Percentiles rank a stretch among this genome's conserved stretches.
These are phyloP conservation scores for Rhizomucor miehei DNA, from an alignment of 371 early-diverging fungal genomes.

Conservation along the genomic window DNA sequence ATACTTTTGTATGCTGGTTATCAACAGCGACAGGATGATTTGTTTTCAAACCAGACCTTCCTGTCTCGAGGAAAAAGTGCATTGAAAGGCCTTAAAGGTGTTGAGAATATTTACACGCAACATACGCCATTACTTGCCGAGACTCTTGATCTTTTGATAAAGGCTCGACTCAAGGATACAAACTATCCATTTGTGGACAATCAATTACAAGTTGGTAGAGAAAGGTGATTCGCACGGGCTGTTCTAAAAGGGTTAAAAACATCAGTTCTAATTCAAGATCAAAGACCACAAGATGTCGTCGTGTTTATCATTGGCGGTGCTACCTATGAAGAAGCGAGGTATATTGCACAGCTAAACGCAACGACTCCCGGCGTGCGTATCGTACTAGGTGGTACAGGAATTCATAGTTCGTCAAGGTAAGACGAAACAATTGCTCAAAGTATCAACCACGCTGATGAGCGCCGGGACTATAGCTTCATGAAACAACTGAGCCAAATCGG, in stretches of 20 bases:
- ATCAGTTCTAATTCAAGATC: not conserved
- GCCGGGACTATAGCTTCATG: slow-evolving; percentile 10
- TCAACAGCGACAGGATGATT: slow-evolving; percentile 83
- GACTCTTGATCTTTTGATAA: slow-evolving; percentile 73
- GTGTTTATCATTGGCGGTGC: slow-evolving; percentile 92
- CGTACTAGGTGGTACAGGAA: slow-evolving; percentile 85
- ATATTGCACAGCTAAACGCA: slow-evolving; percentile 77
- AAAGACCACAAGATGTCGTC: slow-evolving; percentile 89
- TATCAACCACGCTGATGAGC: not conserved
- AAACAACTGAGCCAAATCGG: slow-evolving; percentile 13
- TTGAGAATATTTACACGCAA: slow-evolving; percentile 98
- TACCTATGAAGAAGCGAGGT: slow-evolving; percentile 90
- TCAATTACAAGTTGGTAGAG: slow-evolving; percentile 32
- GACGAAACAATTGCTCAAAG: not conserved
- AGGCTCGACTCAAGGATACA: slow-evolving; percentile 76
- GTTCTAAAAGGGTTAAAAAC: not conserved
- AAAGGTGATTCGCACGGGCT: slow-evolving; percentile 64
- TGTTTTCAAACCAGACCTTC: slow-evolving; percentile 83
- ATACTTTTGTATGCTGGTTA: slow-evolving; percentile 79
- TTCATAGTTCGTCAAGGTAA: slow-evolving; percentile 75
- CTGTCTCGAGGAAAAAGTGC: slow-evolving; percentile 79
- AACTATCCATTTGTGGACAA: slow-evolving; percentile 78
- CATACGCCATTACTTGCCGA: slow-evolving; percentile 85
- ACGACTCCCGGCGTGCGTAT: slow-evolving; percentile 74
- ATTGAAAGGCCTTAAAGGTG: slow-evolving; percentile 88